phyloP scores from a whole-genome alignment of 352 stramenopile species.

The Pythium apleroticum region DNA sequence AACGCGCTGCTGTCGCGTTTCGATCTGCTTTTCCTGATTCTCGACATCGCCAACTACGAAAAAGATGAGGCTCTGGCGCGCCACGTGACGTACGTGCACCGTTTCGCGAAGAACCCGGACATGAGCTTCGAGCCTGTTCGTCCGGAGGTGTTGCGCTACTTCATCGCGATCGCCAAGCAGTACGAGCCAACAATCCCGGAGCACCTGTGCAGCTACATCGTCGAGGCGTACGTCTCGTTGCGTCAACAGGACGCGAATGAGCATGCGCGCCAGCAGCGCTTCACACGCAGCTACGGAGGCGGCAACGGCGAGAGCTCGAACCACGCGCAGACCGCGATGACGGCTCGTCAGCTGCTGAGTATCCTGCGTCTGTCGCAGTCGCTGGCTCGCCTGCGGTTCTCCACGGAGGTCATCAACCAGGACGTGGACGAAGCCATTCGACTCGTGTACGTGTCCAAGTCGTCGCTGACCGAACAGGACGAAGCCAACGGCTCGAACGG shows the following conservation, averaged over 20 bases:
- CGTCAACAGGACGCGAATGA: constrained; percentile 91
- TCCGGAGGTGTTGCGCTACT: constrained; percentile 91
- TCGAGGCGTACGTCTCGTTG: constrained; percentile 98
- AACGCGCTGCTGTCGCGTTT: constrained; percentile 99
- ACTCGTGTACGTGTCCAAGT: constrained; percentile 97
- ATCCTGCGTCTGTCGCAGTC: constrained; percentile 97
- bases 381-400: constrained; percentile 96
- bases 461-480: constrained; percentile 91
- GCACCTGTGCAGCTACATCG: constrained; percentile 97
- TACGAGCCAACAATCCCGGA: constrained; percentile 87
- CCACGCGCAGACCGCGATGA: constrained; percentile 97
- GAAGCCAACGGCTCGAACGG: constrained; percentile 41
- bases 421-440: constrained; percentile 98
- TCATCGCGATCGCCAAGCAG: constrained; percentile 88
- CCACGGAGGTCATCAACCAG: constrained; percentile 92
- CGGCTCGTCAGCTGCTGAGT: constrained; percentile 97
- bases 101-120: constrained; percentile 84
- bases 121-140: constrained; percentile 91
- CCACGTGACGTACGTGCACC: constrained; percentile 94
- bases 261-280: constrained; percentile 71
- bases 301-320: constrained; percentile 43
- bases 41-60: constrained; percentile 94
- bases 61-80: constrained; percentile 90
- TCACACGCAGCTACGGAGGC: constrained; percentile 36
- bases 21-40: constrained; percentile 98